Evolutionary conservation across 768 basidiomycete genomes (phyloP), one percentile per base, ranked within the genome.

Genomic region (Tricholoma bakamatsutake): DNA sequence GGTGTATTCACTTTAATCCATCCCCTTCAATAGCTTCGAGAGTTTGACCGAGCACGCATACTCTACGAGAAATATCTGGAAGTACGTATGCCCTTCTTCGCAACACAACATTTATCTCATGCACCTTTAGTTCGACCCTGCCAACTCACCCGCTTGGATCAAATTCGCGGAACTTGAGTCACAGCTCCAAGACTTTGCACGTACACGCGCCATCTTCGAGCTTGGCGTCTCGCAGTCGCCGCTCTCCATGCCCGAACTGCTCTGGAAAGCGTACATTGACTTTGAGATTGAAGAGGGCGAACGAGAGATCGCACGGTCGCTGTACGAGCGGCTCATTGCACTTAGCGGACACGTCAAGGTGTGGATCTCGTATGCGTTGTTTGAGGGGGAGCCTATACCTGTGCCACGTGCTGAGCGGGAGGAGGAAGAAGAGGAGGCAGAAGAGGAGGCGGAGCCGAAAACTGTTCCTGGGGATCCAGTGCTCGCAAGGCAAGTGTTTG

Each of bases 221-320:
- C 84, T 98, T 18, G 95, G 89, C 5, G 81, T 92, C 21, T 78
- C 85, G 6, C 95, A 97, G 65, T 73, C 82, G 0, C 82, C 88
- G 13, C 77, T 98, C 34, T 92, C 94, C 49, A 96, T 96, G 93
- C 96, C 96, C 2, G 96, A 98, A 68, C 73, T 93, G 5, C 74
- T 94, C 8, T 93, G 90, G 90, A 94, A 96, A 68, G 90, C 93
- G 5, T 98, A 93, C 70, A 91, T 98, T 72, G 96, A 98, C 70
- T 97, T 97, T 62, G 96, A 98, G 72, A 84, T 87, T 55, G 90
- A 91, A 57, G 93, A 97, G 69, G 93, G 93, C 62, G 94, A 98
- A 61, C 83, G 93, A 39, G 90, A 90, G 55, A 80, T 82, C 13
- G 88, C 90, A 1, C 78, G 96, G n/a, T 77, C 79, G 5, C 67